phyloP scores from a whole-genome alignment of 306 rosid species.

The Fragaria nilgerrensis region DNA sequence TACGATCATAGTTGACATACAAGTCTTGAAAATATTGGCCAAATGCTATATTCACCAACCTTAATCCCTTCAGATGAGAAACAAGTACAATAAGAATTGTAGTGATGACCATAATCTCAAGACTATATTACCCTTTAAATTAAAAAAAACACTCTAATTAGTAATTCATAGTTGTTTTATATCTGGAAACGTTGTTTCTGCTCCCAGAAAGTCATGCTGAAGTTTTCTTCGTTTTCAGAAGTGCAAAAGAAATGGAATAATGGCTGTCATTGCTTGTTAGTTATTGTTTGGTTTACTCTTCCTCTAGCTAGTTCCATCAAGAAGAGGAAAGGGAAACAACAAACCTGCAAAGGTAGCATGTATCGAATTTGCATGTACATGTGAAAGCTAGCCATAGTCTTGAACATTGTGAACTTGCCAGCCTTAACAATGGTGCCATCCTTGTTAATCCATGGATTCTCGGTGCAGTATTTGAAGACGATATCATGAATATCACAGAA shows the following conservation, averaged over 20 bases:
- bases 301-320: neutral
- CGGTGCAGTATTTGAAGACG: constrained; percentile 9
- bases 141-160: too few relatives aligned
- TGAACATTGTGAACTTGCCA: neutral
- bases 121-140: too few relatives aligned
- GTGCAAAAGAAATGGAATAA: neutral
- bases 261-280: too few relatives aligned
- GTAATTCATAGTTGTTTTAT: too few relatives aligned
- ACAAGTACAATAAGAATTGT: neutral
- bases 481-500: neutral
- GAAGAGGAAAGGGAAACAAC: neutral
- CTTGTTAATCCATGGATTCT: constrained; percentile 10
- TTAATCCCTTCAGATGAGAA: constrained; percentile 26
- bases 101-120: neutral
- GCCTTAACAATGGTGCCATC: constrained; percentile 31
- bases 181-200: neutral
- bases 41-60: constrained; percentile 18
- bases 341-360: constrained; percentile 35
- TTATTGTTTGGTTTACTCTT: neutral
- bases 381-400: constrained; percentile 22
- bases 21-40: neutral
- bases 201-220: neutral
- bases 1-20: neutral
- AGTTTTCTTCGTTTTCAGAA: too few relatives aligned
- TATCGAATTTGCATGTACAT: constrained; percentile 26